These are phyloP conservation scores for Aspergillus quadrilineatus DNA, from an alignment of 2,329 filamentous ascomycete species.

Conservation along the genomic window DNA sequence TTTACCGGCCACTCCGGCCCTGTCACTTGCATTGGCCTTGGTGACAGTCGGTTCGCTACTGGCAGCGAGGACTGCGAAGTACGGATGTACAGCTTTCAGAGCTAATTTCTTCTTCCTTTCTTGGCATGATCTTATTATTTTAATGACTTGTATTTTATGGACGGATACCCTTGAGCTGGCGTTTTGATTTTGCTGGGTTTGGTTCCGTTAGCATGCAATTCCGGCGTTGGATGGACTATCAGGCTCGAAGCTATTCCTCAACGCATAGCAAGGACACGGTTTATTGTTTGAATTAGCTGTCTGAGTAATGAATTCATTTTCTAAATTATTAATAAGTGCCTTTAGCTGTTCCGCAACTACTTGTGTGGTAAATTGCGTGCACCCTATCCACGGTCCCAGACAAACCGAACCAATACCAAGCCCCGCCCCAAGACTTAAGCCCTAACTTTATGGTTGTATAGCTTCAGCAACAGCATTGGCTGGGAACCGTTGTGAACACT, in stretches of 20 bases:
- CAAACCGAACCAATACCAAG: no score
- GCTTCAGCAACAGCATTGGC: no score
- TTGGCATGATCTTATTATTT: neutral
- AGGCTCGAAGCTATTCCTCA: neutral
- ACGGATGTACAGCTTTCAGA: conserved; percentile 73
- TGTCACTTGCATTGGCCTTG: conserved; percentile 88
- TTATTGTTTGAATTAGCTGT: neutral
- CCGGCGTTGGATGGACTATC: neutral
- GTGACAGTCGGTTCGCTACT: conserved; percentile 83
- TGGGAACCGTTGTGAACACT: no score
- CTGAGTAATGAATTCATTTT: neutral
- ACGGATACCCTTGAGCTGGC: conserved; percentile 14
- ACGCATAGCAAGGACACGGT: neutral
- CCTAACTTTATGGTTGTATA: no score
- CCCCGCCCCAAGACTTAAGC: no score
- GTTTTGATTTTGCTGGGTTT: neutral
- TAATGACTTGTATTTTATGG: conserved; percentile 13
- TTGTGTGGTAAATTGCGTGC: no score
- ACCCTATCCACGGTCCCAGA: no score
- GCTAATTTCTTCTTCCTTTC: conserved; percentile 18
- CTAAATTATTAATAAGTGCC: no score
- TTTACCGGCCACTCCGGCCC: conserved; percentile 88
- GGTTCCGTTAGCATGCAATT: neutral
- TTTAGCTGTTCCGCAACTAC: no score
- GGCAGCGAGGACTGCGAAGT: conserved; percentile 94